These are phyloP conservation scores for Scheffersomyces cryptocercus DNA, from an alignment of 1,139 yeast genomes.

Conservation along the genomic window DNA sequence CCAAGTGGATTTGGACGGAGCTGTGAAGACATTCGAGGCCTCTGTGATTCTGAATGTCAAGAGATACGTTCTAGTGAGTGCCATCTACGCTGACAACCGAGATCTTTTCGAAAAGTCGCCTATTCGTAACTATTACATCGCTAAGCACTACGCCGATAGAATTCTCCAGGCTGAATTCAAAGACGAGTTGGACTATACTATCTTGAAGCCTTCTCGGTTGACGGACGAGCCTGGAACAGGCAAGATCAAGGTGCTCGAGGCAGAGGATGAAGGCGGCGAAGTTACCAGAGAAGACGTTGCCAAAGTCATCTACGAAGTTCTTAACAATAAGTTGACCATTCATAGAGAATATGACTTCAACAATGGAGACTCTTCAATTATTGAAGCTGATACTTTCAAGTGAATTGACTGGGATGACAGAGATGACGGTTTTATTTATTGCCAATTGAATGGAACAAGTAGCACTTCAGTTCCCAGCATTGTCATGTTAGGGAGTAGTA, in stretches of 20 bases:
- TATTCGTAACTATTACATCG: conserved; percentile 45
- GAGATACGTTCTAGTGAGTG: conserved; percentile 58
- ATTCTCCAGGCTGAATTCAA: conserved; percentile 37
- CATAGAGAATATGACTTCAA: conserved; percentile 29
- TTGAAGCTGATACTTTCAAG: background rate
- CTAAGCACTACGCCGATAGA: conserved; percentile 59
- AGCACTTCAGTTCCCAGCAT: too few relatives aligned
- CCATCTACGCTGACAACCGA: conserved; percentile 53
- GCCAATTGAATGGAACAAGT: too few relatives aligned
- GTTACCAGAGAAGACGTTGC: conserved; percentile 36
- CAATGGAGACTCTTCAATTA: conserved; percentile 17
- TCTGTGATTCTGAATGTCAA: conserved; percentile 44
- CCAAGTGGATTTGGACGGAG: conserved; percentile 63
- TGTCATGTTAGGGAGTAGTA: too few relatives aligned
- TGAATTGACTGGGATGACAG: background rate
- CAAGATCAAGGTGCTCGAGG: conserved; percentile 20
- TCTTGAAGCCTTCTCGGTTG: conserved; percentile 51
- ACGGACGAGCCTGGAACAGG: conserved; percentile 43
- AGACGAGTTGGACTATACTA: conserved; percentile 47
- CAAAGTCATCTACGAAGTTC: conserved; percentile 20
- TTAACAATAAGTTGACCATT: conserved; percentile 22
- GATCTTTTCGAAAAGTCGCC: conserved; percentile 30
- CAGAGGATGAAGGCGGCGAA: conserved; percentile 14
- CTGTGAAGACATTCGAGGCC: conserved; percentile 60
- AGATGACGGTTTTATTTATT: too few relatives aligned